phyloP scores from a whole-genome alignment of 768 basidiomycete species.

The Pleurotus salmoneostramineus region DNA sequence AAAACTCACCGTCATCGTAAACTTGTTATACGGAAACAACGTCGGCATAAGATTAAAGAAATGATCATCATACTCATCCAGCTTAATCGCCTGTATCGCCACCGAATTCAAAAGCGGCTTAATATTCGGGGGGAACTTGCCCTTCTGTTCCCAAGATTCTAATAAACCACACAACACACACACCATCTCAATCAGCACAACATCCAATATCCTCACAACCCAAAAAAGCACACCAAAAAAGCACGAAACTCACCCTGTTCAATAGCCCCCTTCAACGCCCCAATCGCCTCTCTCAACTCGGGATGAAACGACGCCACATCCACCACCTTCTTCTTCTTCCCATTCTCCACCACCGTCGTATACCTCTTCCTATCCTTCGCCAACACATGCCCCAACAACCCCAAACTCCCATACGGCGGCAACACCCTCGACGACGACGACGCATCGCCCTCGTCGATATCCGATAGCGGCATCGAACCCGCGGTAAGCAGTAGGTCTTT shows the following conservation, averaged over 20 bases:
- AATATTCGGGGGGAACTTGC: slow-evolving; percentile 83
- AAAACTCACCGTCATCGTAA: slow-evolving; percentile 77
- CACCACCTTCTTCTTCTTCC: slow-evolving; percentile 70
- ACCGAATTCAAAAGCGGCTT: slow-evolving; percentile 70
- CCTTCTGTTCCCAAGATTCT: slow-evolving; percentile 80
- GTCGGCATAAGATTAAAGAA: slow-evolving; percentile 88
- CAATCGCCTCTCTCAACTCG: slow-evolving; percentile 58
- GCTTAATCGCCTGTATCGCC: slow-evolving; percentile 71
- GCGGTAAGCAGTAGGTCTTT: slow-evolving; percentile 34
- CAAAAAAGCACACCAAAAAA: neutral
- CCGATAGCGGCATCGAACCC: slow-evolving; percentile 36
- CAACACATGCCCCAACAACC: slow-evolving; percentile 27
- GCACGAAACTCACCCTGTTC: slow-evolving; percentile 52
- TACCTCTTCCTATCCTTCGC: slow-evolving; percentile 52
- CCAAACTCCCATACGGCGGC: slow-evolving; percentile 7
- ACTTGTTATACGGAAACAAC: slow-evolving; percentile 93
- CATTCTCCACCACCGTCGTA: slow-evolving; percentile 46
- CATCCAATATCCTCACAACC: neutral
- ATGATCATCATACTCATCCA: slow-evolving; percentile 89
- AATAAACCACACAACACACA: no score
- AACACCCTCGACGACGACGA: neutral
- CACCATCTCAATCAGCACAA: no score
- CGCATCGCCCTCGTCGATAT: slow-evolving; percentile 25
- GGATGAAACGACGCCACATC: slow-evolving; percentile 73
- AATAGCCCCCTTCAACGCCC: slow-evolving; percentile 58